These are phyloP conservation scores for Colletotrichum caudatum DNA, from an alignment of 2,329 filamentous ascomycete species.

Conservation along the genomic window DNA sequence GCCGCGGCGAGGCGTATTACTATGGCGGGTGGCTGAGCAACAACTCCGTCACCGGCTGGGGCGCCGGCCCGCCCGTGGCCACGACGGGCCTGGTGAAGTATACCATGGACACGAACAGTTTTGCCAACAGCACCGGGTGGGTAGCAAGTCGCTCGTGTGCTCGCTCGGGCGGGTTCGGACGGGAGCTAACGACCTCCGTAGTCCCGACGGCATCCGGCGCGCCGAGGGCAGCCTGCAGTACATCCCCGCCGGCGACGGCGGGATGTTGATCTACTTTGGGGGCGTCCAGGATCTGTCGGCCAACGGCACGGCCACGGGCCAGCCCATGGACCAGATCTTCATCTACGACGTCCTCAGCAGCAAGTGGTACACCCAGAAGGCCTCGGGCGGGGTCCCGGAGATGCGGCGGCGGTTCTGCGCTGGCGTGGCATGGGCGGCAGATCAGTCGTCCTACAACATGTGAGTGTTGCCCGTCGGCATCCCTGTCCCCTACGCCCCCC, in stretches of 20 bases:
- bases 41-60: slow-evolving; percentile 64
- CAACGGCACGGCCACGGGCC: slow-evolving; percentile 61
- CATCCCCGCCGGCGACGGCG: slow-evolving; percentile 69
- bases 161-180: neutral
- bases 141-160: neutral
- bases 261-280: slow-evolving; percentile 72
- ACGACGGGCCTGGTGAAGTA: slow-evolving; percentile 67
- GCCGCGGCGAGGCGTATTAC: slow-evolving; percentile 69
- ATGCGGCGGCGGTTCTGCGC: slow-evolving; percentile 71
- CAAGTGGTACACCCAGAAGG: slow-evolving; percentile 71
- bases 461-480: slow-evolving; percentile 51
- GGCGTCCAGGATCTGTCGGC: slow-evolving; percentile 62
- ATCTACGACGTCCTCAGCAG: slow-evolving; percentile 71
- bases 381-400: slow-evolving; percentile 64
- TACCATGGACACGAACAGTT: slow-evolving; percentile 63
- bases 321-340: slow-evolving; percentile 64
- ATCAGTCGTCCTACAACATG: slow-evolving; percentile 74
- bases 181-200: neutral
- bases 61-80: slow-evolving; percentile 57
- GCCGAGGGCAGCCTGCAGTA: slow-evolving; percentile 72
- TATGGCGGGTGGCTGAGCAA: slow-evolving; percentile 73
- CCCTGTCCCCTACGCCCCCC: neutral
- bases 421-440: slow-evolving; percentile 68
- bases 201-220: slow-evolving; percentile 62
- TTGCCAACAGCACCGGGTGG: slow-evolving; percentile 64